Base-by-base conservation (phyloP, 2,329 filamentous ascomycete species). In the Fusarium lateritium region DNA sequence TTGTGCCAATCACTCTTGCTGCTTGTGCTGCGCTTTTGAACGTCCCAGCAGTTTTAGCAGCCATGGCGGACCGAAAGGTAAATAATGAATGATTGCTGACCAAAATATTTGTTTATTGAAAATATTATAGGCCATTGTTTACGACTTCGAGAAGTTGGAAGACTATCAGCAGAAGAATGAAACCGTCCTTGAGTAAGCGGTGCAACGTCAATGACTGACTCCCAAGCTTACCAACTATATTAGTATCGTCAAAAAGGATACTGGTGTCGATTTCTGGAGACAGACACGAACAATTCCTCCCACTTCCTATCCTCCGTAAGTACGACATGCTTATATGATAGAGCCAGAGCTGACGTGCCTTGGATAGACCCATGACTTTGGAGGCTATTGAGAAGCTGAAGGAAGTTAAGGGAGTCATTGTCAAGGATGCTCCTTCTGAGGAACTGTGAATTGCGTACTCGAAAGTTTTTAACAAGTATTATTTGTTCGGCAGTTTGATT, bases 51-150 rank as follows among this genome's bases (percentile, higher is more conserved):
- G 38, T 15, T 26, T 8, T 63, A 6, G 42, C 49, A 22, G 46
- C 17, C 11, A 63, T 63, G 60, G 36, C 60, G 2, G 60, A 63
- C 15, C n/a, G 60, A 44, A 63, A 63, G 50, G 60, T 63, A 11
- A 28, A 13, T 10, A 13, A 13, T 31, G 13, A 4, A 31, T 13
- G 10, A 31, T 31, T 31, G 28, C 28, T 31, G 28, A 31, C 10
- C 10, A 10, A 31, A 31, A 31, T 5, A 6, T 31, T 13, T 31
- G 9, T 10, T 31, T 10, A 31, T 31, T 31, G 28, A 10, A 31
- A 31, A 31, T 31, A 31, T 31, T 10, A 31, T 3, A 63, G 60
- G 42, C 52, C 1, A 63, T 63, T 2, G n/a, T 51, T 2, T 63
- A 63, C 3, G 38, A 44, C 0, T 63, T 63, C 3, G 60, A 47